phyloP scores from a whole-genome alignment of 1,284 basidiomycete genomes.

The Grifola frondosa region DNA sequence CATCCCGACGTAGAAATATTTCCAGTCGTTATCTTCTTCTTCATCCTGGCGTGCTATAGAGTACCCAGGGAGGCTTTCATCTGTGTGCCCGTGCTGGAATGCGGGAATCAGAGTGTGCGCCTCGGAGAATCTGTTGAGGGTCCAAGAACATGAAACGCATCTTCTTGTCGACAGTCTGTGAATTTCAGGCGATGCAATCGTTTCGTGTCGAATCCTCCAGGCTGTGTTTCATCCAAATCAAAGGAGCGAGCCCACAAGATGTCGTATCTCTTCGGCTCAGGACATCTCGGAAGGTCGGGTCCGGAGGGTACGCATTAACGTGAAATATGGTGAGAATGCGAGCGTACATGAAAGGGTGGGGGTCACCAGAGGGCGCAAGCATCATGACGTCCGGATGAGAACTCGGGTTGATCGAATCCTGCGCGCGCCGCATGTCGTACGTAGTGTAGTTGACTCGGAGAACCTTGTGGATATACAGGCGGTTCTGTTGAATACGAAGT shows the following conservation, averaged over 20 bases:
- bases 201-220: conserved; percentile 16
- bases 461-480: background rate
- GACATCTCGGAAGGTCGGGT: too few species aligned
- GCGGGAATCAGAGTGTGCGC: conserved; percentile 5
- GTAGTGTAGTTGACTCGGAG: conserved; percentile 3
- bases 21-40: too few species aligned
- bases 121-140: conserved; percentile 6
- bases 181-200: conserved; percentile 35
- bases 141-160: conserved; percentile 13
- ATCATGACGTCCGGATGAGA: conserved; percentile 29
- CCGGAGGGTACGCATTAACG: conserved; percentile 16
- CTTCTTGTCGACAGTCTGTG: conserved; percentile 17
- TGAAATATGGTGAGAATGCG: conserved; percentile 22
- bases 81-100: background rate
- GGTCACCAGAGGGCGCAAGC: background rate
- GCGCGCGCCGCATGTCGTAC: conserved; percentile 12
- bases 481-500: background rate
- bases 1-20: too few species aligned
- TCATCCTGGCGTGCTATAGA: background rate
- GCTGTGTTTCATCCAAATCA: conserved; percentile 16
- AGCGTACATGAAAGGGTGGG: conserved; percentile 22
- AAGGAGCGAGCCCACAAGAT: conserved; percentile 40
- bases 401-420: conserved; percentile 30
- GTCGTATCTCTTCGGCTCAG: conserved; percentile 19
- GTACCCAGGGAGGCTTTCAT: background rate